These are phyloP conservation scores for Camelina sativa DNA, from an alignment of 345 rosid species.

Conservation along the genomic window DNA sequence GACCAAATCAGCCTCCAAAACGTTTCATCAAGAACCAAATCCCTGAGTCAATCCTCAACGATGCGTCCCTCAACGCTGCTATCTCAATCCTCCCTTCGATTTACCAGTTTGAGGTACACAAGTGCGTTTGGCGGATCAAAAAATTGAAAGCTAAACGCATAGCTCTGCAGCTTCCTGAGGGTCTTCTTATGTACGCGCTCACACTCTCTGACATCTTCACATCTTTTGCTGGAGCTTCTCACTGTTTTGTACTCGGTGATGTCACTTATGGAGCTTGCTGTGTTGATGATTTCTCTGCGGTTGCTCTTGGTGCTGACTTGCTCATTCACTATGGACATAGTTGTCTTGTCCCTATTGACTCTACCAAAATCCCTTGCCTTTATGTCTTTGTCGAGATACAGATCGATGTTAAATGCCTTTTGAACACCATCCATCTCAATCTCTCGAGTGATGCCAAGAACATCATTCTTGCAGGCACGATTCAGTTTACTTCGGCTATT, in stretches of 20 bases:
- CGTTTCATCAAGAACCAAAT: slow-evolving; percentile 86
- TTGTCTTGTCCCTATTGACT: slow-evolving; percentile 85
- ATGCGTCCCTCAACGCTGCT: slow-evolving; percentile 78
- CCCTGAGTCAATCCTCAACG: slow-evolving; percentile 80
- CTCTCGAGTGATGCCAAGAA: slow-evolving; percentile 36
- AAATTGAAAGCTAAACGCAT: slow-evolving; percentile 65
- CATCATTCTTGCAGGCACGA: slow-evolving; percentile 78
- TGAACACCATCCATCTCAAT: slow-evolving; percentile 62
- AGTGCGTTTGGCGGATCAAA: slow-evolving; percentile 79
- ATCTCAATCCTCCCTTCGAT: slow-evolving; percentile 73
- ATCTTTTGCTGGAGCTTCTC: slow-evolving; percentile 62
- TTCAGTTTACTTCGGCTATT: slow-evolving; percentile 87
- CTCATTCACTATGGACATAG: slow-evolving; percentile 93
- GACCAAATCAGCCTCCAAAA: slow-evolving; percentile 64
- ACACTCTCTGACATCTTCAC: slow-evolving; percentile 87
- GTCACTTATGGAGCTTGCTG: slow-evolving; percentile 97
- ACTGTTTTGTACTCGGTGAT: slow-evolving; percentile 86
- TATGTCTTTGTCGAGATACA: slow-evolving; percentile 92
- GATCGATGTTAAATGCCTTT: slow-evolving; percentile 61
- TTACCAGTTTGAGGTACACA: slow-evolving; percentile 88
- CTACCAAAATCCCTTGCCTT: slow-evolving; percentile 77
- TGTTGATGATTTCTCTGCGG: slow-evolving; percentile 81
- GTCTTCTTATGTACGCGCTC: slow-evolving; percentile 87
- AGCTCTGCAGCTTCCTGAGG: slow-evolving; percentile 91
- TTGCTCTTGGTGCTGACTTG: slow-evolving; percentile 76